Base-by-base conservation (phyloP, 768 basidiomycete genomes). In the Amanita pallidorosea region DNA sequence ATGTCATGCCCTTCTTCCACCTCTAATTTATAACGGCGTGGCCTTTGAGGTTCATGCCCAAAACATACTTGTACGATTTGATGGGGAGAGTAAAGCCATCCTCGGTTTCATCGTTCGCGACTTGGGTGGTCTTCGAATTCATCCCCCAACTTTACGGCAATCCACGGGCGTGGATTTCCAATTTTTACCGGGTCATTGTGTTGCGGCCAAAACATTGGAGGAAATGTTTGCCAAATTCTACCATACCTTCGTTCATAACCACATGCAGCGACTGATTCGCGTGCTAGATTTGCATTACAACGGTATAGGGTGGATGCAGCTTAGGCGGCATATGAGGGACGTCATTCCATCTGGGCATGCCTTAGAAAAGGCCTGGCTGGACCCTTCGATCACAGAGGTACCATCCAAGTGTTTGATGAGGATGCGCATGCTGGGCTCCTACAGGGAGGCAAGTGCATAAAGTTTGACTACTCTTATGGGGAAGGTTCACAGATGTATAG, bases 21-120 rank as follows among this genome's bases (percentile, higher is more conserved):
- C 76, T 4, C 60, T 78, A 35, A 61, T 81, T 12, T 51, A 72
- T 37, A 77, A 81, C 45, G 78, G 78, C 4, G 73, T 79, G n/a
- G 73, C 74, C 6, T 78, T 81, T 47, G 79, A 81, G 62, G 79
- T 77, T 8, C 79, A 81, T 58, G 76, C 77, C 1, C 79, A 81
- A 53, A 81, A 80, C 56, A 67, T 74, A 15, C 70, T 78, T 6
- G 67, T 70, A 34, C 74, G 77, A 18, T 70, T 77, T 49, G 67
- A 76, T 52, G 54, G 59, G 2, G 48, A 59, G 11, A 73, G 74
- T 1, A 69, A 71, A 29, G 66, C 67, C 45, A 64, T 72, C 7
- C 62, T 66, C 15, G 77, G 77, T 15, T 79, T 81, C 58, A 68
- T 80, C 27, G 57, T 79, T 50, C 75, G 79, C 31, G 79, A 81